Percentiles rank a stretch among this genome's conserved stretches.
Evolutionary conservation across 2,329 filamentous ascomycete species (phyloP).

Genomic region (Cladosporium sp.): DNA sequence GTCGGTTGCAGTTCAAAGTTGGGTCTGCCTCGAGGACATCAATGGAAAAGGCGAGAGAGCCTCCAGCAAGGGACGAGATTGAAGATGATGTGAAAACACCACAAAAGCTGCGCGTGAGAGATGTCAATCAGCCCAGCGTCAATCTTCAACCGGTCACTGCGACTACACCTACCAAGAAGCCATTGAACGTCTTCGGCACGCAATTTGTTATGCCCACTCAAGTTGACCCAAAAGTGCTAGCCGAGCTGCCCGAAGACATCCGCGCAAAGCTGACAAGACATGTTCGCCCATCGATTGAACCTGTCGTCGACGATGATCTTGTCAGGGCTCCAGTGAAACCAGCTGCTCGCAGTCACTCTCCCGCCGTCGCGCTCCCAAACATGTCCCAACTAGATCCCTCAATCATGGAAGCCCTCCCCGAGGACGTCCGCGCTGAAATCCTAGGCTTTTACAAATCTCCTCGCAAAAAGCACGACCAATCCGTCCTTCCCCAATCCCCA

Average conservation of each 20-base stretch:
- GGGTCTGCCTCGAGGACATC: conserved; percentile 26
- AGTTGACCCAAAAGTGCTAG: conserved; percentile 76
- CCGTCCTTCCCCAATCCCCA: conserved; percentile 49
- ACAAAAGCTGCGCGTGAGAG: conserved; percentile 31
- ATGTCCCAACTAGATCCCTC: conserved; percentile 83
- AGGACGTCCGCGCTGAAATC: conserved; percentile 82
- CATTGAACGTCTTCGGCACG: conserved; percentile 78
- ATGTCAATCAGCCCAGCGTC: conserved; percentile 36
- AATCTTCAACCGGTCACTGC: conserved; percentile 36
- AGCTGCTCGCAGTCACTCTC: conserved; percentile 28
- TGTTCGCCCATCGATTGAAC: conserved; percentile 31
- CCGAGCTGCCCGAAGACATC: conserved; percentile 82
- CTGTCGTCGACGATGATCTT: conserved; percentile 8
- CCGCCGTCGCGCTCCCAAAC: conserved; percentile 50
- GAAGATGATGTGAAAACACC: conserved; percentile 49
- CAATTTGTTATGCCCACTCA: conserved; percentile 90
- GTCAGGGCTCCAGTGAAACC: conserved; percentile 10
- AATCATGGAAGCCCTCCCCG: conserved; percentile 78
- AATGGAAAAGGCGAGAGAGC: conserved; percentile 31
- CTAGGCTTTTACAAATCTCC: conserved; percentile 65
- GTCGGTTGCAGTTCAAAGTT: conserved; percentile 69
- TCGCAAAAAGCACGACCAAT: conserved; percentile 35
- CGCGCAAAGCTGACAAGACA: conserved; percentile 70
- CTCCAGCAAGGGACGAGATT: conserved; percentile 39
- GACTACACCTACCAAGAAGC: conserved; percentile 58